Base-by-base conservation (phyloP, 352 stramenopile genomes). In the Pythium utonaiense region DNA sequence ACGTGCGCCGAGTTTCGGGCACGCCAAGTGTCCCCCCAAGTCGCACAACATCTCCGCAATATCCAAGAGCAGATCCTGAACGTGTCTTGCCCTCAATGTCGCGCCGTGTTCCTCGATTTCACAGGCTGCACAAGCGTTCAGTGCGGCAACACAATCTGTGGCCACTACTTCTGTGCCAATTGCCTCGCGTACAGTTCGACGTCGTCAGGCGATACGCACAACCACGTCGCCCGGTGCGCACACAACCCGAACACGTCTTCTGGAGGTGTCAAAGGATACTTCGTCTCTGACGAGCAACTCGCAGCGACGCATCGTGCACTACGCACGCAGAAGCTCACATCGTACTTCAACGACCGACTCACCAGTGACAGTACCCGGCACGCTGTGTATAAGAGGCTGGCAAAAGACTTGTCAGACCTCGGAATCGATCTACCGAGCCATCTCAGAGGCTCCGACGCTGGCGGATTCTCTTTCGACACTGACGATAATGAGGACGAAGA, bases 31-130 rank as follows among this genome's bases (percentile, higher is more conserved):
- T 14, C 31, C 5, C n/a, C 42, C 13, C 1, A 17, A 14, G 30
- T 42, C 6, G 31, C 31, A 10, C 33, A 21, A 22, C 64, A 70
- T 40, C 36, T 66, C 6, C 57, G 49, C 0, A 36, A 19, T 16
- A 63, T 70, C 31, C 57, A 52, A 33, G 58, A 71, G 7, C 31
- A 36, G 7, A 67, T 71, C 30, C 31, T 67, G 2, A 71, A 42
- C 14, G 31, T 71, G 7, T 36, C 38, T 2, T 71, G 64, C 25
- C 64, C 64, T 13, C 27, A 44, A 0, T 71, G 64, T 44, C 28
- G 51, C 13, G 38, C 41, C 3, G 58, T 48, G 25, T 71, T 71
- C 45, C 54, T 71, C 8, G 64, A 67, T 49, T 71, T 67, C 27
- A 48, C 54, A 5, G 53, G 64, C n/a, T 70, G 64, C 53, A 60